Conservation (phyloP, 306 rosid genomes). For the Phaseolus lunatus region DNA sequence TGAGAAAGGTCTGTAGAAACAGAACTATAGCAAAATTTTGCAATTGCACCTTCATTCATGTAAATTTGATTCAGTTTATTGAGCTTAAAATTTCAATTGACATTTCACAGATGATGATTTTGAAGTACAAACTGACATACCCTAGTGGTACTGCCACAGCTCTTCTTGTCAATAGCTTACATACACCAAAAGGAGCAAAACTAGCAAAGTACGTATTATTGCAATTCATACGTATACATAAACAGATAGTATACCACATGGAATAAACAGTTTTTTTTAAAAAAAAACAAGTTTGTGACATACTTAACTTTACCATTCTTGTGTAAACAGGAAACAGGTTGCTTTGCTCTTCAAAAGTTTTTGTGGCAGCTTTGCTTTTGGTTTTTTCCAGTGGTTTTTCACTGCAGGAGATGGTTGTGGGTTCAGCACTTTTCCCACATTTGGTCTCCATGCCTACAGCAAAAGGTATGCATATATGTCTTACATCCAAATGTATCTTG, state of each 20-base stretch:
- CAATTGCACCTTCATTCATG: neutral
- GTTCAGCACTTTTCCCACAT: conserved; percentile 69
- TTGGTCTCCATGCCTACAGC: conserved; percentile 68
- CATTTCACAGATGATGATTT: conserved; percentile 63
- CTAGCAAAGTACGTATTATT: conserved; percentile 63
- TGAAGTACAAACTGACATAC: conserved; percentile 74
- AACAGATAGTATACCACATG: neutral
- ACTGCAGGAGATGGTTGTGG: conserved; percentile 73
- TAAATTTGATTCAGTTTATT: neutral
- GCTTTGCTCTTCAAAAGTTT: conserved; percentile 66
- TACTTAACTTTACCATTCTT: neutral
- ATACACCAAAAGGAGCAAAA: conserved; percentile 85
- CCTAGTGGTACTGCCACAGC: conserved; percentile 96
- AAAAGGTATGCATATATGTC: conserved; percentile 44
- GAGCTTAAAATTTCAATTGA: conserved; percentile 13
- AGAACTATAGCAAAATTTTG: neutral
- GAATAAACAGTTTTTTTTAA: neutral
- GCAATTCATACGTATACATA: neutral
- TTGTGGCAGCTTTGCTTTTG: conserved; percentile 64
- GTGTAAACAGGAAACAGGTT: conserved; percentile 68
- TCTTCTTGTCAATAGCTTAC: conserved; percentile 75
- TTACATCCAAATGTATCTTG: neutral
- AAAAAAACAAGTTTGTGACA: neutral
- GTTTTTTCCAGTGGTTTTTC: conserved; percentile 77
- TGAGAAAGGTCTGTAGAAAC: conserved; percentile 64